Evolutionary conservation across 1,139 yeast genomes (phyloP), one percentile per base, ranked within the genome.

Genomic region (Nakaseomyces kungkrabaensis): DNA sequence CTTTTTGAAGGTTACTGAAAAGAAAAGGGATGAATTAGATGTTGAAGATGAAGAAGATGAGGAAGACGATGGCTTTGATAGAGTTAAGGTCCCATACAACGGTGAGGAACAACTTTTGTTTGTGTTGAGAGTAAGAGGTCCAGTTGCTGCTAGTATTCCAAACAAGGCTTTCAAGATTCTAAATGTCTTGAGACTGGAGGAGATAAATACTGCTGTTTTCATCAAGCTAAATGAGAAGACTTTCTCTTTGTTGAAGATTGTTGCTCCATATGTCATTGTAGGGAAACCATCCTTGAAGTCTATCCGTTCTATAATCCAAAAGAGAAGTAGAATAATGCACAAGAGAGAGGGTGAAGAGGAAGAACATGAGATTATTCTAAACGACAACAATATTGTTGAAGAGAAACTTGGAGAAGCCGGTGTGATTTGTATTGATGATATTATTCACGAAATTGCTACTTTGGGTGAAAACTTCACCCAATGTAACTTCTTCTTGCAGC

Each of bases 401-500:
- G 89, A 84, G 59, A 72, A 74, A 62, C 73, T 85, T 54, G 90
- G 86, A 33, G 80, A 79, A 37, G 69, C 73, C 51, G 92, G 92
- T 17, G 72, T 82, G 55, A 79, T 85, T 56, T 85, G 95, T 77
- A 76, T 82, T 41, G 94, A 85, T 69, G 95, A 85, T 67, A 73
- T 85, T 52, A 77, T 85, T 51, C 87, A 82, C 62, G 92, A 85
- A 67, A 73, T 85, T 51, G 74, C 72, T 38, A 67, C 79, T 22
- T 63, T 83, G 58, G 84, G 88, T 27, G 85, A 79, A 36, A 71
- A 75, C 56, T 85, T 85, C 69, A 77, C 80, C 57, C 67, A 68
- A 34, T 78, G 81, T 52, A 72, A 76, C 52, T 71, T 72, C 56
- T 85, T 88, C 76, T 68, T 85, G 59, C 73, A 75, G 54, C 94